These are phyloP conservation scores for Aureobasidium lini DNA, from an alignment of 2,329 filamentous ascomycete genomes.

Conservation along the genomic window DNA sequence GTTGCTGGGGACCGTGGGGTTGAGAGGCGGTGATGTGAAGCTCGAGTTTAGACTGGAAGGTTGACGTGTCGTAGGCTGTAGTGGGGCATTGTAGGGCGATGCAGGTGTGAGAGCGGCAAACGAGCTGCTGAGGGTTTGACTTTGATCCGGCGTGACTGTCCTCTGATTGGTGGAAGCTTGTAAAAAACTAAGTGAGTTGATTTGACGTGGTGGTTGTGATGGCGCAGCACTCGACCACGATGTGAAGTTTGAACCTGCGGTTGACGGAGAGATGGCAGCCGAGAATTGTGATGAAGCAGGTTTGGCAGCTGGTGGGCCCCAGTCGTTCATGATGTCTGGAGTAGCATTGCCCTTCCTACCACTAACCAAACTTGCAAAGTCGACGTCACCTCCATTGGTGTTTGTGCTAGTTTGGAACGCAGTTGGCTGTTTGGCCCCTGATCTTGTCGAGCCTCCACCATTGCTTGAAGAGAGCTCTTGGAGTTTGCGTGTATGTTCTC, in stretches of 20 bases:
- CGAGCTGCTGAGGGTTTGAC: conserved; percentile 21
- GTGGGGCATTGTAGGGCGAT: conserved; percentile 26
- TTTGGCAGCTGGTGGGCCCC: conserved; percentile 31
- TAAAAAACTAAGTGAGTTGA: conserved; percentile 13
- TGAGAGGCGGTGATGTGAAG: conserved; percentile 18
- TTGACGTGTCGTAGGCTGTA: conserved; percentile 19
- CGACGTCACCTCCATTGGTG: conserved; percentile 52
- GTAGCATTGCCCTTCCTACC: conserved; percentile 48
- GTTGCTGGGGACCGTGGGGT: conserved; percentile 15
- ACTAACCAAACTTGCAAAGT: conserved; percentile 86
- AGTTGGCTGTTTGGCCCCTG: conserved; percentile 54
- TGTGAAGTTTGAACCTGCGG: conserved; percentile 33
- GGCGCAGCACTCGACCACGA: conserved; percentile 32
- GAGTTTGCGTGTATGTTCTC: conserved; percentile 80
- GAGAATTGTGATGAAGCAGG: conserved; percentile 24
- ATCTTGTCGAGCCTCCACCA: conserved; percentile 21
- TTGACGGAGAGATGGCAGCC: conserved; percentile 17
- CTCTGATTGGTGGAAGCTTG: conserved; percentile 17
- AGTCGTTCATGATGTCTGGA: conserved; percentile 37
- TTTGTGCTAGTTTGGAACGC: conserved; percentile 18
- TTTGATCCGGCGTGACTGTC: conserved; percentile 30
- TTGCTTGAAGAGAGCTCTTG: conserved; percentile 66
- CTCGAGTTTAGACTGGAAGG: conserved; percentile 12
- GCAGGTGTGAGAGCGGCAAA: conserved; percentile 29
- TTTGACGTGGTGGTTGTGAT: not conserved